Percentiles rank a stretch among this genome's conserved stretches.
phyloP scores from a whole-genome alignment of 768 basidiomycete species.

The Auricularia sp. region DNA sequence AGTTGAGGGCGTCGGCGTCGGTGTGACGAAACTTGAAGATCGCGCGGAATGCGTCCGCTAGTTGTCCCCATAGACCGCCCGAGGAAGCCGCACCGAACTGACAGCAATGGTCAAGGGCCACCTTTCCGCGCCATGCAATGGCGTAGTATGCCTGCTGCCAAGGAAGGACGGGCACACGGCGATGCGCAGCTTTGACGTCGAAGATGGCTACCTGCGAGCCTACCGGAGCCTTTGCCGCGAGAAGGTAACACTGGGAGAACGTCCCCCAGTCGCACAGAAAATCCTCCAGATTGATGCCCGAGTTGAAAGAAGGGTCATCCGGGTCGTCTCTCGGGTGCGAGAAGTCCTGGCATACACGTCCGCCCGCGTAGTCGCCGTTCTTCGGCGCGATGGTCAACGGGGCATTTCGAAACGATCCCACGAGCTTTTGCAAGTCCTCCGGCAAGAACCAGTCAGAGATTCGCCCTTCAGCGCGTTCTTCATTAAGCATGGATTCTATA shows the following conservation, averaged over 20 bases:
- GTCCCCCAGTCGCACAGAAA: conserved; percentile 13
- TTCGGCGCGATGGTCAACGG: conserved; percentile 21
- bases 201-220: conserved; percentile 8
- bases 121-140: conserved; percentile 13
- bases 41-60: conserved; percentile 22
- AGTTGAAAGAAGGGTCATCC: conserved; percentile 21
- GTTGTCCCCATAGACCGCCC: conserved; percentile 21
- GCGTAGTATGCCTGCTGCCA: conserved; percentile 16
- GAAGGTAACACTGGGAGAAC: conserved; percentile 6
- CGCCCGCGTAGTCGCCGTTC: neutral
- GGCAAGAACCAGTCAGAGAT: conserved; percentile 3
- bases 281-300: conserved; percentile 19
- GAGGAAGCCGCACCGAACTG: conserved; percentile 22
- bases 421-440: conserved; percentile 14
- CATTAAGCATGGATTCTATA: neutral
- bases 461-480: neutral
- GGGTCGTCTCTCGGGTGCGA: conserved; percentile 20
- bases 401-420: conserved; percentile 21
- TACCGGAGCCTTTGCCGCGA: conserved; percentile 4
- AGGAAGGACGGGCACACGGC: neutral
- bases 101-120: conserved; percentile 25
- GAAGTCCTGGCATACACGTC: conserved; percentile 19
- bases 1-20: conserved; percentile 18
- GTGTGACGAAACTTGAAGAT: conserved; percentile 16
- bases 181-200: conserved; percentile 6